phyloP scores from a whole-genome alignment of 352 stramenopile species.

The Pythium graminicola region DNA sequence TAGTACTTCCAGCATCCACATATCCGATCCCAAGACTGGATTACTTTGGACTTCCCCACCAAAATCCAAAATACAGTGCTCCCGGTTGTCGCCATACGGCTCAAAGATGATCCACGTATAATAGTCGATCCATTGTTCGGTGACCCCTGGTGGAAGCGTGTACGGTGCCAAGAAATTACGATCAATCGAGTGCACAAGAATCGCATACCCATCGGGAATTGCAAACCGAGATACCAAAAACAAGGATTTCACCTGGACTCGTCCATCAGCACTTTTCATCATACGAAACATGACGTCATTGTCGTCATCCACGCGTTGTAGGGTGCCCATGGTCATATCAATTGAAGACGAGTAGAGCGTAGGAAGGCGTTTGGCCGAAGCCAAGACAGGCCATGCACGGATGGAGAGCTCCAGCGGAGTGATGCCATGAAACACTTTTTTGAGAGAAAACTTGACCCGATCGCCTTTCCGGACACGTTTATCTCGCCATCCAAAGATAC shows the following conservation, averaged over 20 bases:
- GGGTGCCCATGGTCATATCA: slow-evolving; percentile 1
- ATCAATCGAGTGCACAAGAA: slow-evolving; percentile 19
- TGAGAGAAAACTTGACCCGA: slow-evolving; percentile 28
- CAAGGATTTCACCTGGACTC: slow-evolving; percentile 17
- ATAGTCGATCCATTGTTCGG: slow-evolving; percentile 22
- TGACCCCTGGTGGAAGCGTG: slow-evolving; percentile 11
- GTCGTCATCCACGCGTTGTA: slow-evolving; percentile 23
- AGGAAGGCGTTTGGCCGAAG: slow-evolving; percentile 8
- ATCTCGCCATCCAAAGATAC: slow-evolving; percentile 34
- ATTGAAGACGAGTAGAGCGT: slow-evolving; percentile 20
- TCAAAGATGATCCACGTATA: slow-evolving; percentile 24
- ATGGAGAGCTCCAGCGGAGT: slow-evolving; percentile 17
- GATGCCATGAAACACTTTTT: slow-evolving; percentile 24
- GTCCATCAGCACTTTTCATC: slow-evolving; percentile 16
- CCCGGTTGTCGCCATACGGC: slow-evolving; percentile 1
- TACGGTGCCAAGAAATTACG: slow-evolving; percentile 3
- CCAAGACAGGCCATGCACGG: slow-evolving; percentile 23
- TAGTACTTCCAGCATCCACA: slow-evolving; percentile 26
- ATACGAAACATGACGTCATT: slow-evolving; percentile 18
- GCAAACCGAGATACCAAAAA: slow-evolving; percentile 19
- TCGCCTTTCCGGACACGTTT: slow-evolving; percentile 18
- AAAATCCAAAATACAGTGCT: slow-evolving; percentile 17
- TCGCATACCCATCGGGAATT: slow-evolving; percentile 10
- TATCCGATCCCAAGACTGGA: slow-evolving; percentile 2
- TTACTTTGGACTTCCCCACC: slow-evolving; percentile 17